These are phyloP conservation scores for Scolecobasidium constrictum DNA, from an alignment of 2,329 filamentous ascomycete species.

Conservation along the genomic window DNA sequence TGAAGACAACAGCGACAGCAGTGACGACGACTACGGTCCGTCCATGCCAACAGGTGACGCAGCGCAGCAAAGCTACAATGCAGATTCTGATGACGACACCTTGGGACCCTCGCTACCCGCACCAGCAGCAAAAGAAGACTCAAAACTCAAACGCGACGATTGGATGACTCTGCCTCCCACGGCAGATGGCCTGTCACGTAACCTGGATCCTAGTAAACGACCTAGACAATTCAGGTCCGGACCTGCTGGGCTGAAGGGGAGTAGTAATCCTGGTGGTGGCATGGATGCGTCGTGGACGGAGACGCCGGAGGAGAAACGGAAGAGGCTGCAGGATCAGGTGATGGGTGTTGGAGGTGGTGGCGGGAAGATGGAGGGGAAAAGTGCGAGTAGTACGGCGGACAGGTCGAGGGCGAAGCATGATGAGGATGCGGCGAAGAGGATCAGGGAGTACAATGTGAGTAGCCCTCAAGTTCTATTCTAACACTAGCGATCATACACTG, in stretches of 20 bases:
- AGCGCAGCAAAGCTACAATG: not conserved
- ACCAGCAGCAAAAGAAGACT: slow-evolving; percentile 10
- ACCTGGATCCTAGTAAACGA: slow-evolving; percentile 74
- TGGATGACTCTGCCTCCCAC: slow-evolving; percentile 43
- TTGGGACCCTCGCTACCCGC: not conserved
- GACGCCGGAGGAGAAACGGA: slow-evolving; percentile 77
- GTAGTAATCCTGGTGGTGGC: slow-evolving; percentile 26
- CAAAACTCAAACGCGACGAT: slow-evolving; percentile 55
- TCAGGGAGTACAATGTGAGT: slow-evolving; percentile 41
- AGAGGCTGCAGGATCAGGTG: slow-evolving; percentile 69
- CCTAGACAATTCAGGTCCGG: slow-evolving; percentile 50
- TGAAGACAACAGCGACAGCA: slow-evolving; percentile 22
- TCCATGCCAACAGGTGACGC: slow-evolving; percentile 7
- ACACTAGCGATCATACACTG: slow-evolving; percentile 21
- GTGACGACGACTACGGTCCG: slow-evolving; percentile 17
- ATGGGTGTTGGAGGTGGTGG: slow-evolving; percentile 53
- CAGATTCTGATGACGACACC: not conserved
- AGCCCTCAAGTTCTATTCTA: slow-evolving; percentile 10
- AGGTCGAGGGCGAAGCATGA: slow-evolving; percentile 22
- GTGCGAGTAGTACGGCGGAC: slow-evolving; percentile 19
- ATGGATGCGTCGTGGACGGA: slow-evolving; percentile 72
- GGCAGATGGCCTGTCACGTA: slow-evolving; percentile 40
- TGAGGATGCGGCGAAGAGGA: slow-evolving; percentile 36
- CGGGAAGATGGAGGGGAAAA: slow-evolving; percentile 17
- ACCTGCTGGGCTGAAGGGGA: too few relatives aligned